These are phyloP conservation scores for Amanita thiersii DNA, from an alignment of 768 basidiomycete genomes.

Conservation along the genomic window DNA sequence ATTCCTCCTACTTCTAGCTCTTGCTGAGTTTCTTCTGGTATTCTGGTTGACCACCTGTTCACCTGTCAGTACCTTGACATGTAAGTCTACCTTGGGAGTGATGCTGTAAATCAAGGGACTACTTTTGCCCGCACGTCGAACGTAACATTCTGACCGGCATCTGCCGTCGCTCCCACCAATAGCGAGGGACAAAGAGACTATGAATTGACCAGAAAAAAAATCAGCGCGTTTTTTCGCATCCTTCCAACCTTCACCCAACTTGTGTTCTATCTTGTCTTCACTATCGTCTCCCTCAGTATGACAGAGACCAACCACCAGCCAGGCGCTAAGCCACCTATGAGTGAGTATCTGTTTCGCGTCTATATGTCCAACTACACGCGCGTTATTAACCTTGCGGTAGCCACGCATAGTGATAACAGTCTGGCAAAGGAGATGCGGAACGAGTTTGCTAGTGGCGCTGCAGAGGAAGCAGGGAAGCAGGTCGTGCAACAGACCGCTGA, in stretches of 20 bases:
- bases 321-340: slow-evolving; percentile 12
- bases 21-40: no score
- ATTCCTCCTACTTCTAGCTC: no score
- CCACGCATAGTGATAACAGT: neutral
- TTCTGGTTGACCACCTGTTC: no score
- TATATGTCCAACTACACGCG: neutral
- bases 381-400: slow-evolving; percentile 1
- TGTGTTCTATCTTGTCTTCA: neutral
- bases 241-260: neutral
- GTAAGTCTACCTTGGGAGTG: no score
- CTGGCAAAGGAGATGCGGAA: slow-evolving; percentile 14
- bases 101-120: no score
- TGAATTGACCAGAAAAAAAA: no score
- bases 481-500: slow-evolving; percentile 18
- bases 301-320: slow-evolving; percentile 9
- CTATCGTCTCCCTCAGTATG: neutral
- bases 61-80: no score
- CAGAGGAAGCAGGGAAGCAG: slow-evolving; percentile 19
- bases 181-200: no score
- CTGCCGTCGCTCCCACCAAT: no score
- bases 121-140: no score
- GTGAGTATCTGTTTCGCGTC: slow-evolving; percentile 8
- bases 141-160: no score
- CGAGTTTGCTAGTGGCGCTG: slow-evolving; percentile 15
- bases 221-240: no score